Base-by-base conservation (phyloP, 352 stramenopile species). In the Phytophthora palmivora region DNA sequence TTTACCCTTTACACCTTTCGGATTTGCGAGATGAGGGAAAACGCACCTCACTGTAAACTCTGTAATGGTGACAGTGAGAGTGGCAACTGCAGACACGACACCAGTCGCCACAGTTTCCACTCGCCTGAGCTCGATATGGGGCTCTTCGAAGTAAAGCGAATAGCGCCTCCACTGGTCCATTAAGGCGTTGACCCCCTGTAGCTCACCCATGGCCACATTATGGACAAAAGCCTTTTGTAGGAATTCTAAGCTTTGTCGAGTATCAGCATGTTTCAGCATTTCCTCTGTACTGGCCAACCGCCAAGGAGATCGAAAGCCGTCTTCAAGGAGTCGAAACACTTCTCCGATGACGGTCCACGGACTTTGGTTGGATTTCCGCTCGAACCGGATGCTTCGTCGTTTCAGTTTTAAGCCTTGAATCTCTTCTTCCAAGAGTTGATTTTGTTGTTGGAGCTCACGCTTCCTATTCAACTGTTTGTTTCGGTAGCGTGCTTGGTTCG, bases 121-220 rank as follows among this genome's bases (percentile, higher is more conserved):
- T 30, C 42, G 46, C 26, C 41, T 36, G 16, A 70, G 41, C 19
- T 60, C 24, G 11, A 70, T 24, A 45, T 50, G 54, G 0, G 55
- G 26, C 1, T 60, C 46, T 26, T 47, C 61, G 10, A 70, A 65
- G 36, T 65, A 70, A 22, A 61, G 19, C 3, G 54, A 60, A n/a
- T 70, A 70, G 14, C 45, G 37, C 55, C 61, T 48, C 53, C 47
- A 65, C 26, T 70, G 61, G 7, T 63, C 52, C 60, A 68, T 46
- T 9, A 68, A 30, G 3, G 60, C 44, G 6, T 47, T 43, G 21
- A 68, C 36, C 1, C 60, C 60, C 14, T 34, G 37, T 19, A 68
- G 26, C 0, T 58, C 52, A 0, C 53, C 60, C 52, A 63, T 63
- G 8, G 44, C 30, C 16, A 58, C 53, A 24, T 47, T 30, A 1